phyloP scores from a whole-genome alignment of 768 basidiomycete species.

The Sutorius australiensis region DNA sequence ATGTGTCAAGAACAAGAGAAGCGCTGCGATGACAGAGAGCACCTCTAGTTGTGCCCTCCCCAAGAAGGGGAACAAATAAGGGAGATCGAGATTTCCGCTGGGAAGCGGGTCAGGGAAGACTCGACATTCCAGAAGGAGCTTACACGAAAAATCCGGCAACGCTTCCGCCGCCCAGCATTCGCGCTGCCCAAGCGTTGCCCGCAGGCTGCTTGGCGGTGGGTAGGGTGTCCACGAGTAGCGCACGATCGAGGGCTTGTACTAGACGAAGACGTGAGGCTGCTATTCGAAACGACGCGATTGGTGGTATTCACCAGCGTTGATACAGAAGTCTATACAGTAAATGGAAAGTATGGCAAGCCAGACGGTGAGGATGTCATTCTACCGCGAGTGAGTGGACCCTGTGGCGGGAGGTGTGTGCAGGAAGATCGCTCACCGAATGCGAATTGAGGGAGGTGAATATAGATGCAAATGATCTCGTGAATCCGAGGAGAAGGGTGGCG shows the following conservation, averaged over 20 bases:
- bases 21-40: slow-evolving; percentile 68
- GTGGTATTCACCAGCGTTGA: slow-evolving; percentile 45
- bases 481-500: slow-evolving; percentile 82
- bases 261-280: slow-evolving; percentile 4
- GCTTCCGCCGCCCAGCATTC: slow-evolving; percentile 87
- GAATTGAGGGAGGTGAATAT: slow-evolving; percentile 38
- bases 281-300: neutral
- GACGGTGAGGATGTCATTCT: slow-evolving; percentile 70
- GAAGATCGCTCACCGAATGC: slow-evolving; percentile 28
- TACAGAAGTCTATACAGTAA: slow-evolving; percentile 63
- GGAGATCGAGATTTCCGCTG: slow-evolving; percentile 81
- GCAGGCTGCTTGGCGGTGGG: slow-evolving; percentile 70
- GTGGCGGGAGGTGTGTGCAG: neutral
- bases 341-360: slow-evolving; percentile 72
- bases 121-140: slow-evolving; percentile 20
- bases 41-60: slow-evolving; percentile 80
- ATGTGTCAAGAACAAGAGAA: slow-evolving; percentile 67
- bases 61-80: slow-evolving; percentile 63
- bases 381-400: neutral
- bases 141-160: slow-evolving; percentile 87
- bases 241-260: slow-evolving; percentile 90
- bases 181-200: slow-evolving; percentile 93
- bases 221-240: slow-evolving; percentile 82
- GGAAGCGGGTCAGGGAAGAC: neutral
- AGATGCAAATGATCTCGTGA: slow-evolving; percentile 64